Evolutionary conservation across 2,329 filamentous ascomycete species (phyloP).

Genomic region (Diplocarpon rosae): DNA sequence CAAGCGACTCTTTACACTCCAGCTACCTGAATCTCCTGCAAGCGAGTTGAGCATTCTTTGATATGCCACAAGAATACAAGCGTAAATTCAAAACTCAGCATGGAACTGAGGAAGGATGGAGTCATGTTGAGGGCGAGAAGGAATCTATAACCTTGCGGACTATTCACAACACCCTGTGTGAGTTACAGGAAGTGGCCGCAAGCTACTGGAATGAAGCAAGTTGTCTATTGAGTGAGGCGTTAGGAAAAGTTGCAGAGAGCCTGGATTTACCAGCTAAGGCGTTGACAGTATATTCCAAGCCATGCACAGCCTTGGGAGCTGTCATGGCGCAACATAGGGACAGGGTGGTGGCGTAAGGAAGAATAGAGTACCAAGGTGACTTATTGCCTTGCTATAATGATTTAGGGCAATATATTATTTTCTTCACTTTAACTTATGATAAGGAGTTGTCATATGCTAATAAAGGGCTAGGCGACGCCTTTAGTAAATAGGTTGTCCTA

Average conservation of each 20-base stretch:
- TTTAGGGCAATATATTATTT: no score
- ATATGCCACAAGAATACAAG: conserved; percentile 16
- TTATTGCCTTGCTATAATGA: no score
- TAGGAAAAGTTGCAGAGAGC: conserved; percentile 17
- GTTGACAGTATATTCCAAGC: conserved; percentile 17
- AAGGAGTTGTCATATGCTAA: no score
- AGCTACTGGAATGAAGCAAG: conserved; percentile 17
- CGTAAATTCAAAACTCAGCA: conserved; percentile 12
- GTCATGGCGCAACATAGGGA: no score
- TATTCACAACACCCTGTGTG: conserved; percentile 11
- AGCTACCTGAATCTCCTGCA: conserved; percentile 15
- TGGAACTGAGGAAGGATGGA: conserved; percentile 22
- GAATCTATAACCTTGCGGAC: conserved; percentile 21
- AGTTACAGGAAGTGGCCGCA: conserved; percentile 12
- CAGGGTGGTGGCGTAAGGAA: no score
- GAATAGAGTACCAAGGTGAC: no score
- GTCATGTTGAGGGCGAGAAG: conserved; percentile 20
- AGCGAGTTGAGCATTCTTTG: conserved; percentile 19
- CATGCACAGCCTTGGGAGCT: conserved; percentile 11
- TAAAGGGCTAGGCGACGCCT: no score
- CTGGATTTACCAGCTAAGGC: conserved; percentile 15
- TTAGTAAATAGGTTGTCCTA: no score
- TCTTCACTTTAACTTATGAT: no score
- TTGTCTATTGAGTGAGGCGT: conserved; percentile 11
- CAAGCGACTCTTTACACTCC: conserved; percentile 10